phyloP scores from a whole-genome alignment of 2,329 filamentous ascomycete genomes.

The Dactylonectria estremocensis region DNA sequence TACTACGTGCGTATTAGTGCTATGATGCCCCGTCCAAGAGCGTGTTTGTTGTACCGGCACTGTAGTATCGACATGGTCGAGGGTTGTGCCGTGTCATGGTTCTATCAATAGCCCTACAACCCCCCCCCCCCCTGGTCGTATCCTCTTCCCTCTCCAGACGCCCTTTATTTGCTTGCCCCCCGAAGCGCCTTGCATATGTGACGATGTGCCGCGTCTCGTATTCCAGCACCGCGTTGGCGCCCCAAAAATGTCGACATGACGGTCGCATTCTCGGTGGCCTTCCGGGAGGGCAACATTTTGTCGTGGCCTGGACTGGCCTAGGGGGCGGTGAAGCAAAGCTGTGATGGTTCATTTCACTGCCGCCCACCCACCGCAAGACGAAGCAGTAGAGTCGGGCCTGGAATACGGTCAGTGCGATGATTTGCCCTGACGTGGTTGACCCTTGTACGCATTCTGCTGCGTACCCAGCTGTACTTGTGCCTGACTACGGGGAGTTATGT shows the following conservation, averaged over 20 bases:
- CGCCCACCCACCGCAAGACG: no score
- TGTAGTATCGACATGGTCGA: neutral
- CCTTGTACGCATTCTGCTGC: neutral
- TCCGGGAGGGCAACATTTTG: neutral
- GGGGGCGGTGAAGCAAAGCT: neutral
- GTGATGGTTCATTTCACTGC: neutral
- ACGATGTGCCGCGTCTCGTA: conserved; percentile 6
- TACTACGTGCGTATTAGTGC: no score
- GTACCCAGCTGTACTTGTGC: neutral
- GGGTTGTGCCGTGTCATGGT: neutral
- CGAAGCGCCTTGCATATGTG: neutral
- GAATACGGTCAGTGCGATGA: neutral
- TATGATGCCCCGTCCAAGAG: no score
- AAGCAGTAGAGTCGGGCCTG: neutral
- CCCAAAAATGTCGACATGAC: neutral
- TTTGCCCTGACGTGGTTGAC: neutral
- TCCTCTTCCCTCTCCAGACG: neutral
- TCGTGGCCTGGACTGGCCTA: neutral
- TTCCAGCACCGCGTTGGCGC: neutral
- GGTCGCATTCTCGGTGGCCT: neutral
- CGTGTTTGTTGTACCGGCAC: neutral
- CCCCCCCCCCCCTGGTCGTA: neutral
- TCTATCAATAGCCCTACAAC: conserved; percentile 5
- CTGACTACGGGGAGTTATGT: neutral
- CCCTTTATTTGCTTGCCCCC: no score